phyloP scores from a whole-genome alignment of 768 basidiomycete genomes.

The Paxillus rubicundulus region DNA sequence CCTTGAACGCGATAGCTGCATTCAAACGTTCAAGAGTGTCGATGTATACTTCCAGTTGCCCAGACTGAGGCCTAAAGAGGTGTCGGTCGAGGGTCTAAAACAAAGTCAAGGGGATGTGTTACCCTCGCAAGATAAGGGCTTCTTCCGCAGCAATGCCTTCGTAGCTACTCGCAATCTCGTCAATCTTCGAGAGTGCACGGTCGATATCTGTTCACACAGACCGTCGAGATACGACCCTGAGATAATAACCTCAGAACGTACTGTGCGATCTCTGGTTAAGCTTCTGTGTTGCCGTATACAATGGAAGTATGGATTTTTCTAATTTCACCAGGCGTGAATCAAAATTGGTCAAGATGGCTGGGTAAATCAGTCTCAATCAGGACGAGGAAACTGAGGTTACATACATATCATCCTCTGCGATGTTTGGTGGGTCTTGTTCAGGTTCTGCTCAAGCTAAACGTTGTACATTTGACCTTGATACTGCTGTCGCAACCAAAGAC shows the following conservation, averaged over 20 bases:
- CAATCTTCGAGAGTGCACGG: conserved; percentile 71
- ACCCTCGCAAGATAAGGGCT: conserved; percentile 77
- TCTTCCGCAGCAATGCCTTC: conserved; percentile 78
- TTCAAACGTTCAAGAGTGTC: conserved; percentile 77
- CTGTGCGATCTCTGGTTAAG: conserved; percentile 71
- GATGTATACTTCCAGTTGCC: conserved; percentile 62
- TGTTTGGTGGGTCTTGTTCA: conserved; percentile 81
- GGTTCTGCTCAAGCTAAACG: conserved; percentile 76
- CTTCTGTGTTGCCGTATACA: conserved; percentile 77
- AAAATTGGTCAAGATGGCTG: conserved; percentile 82
- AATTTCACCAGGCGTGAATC: conserved; percentile 79
- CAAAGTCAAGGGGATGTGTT: conserved; percentile 4
- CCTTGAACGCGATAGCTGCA: conserved; percentile 75
- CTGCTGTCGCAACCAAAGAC: not conserved
- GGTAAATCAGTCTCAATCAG: conserved; percentile 26
- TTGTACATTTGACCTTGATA: not conserved
- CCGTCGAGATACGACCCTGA: not conserved
- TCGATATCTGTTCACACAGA: conserved; percentile 62
- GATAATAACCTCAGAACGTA: conserved; percentile 35
- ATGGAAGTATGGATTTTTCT: conserved; percentile 80
- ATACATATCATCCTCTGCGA: conserved; percentile 84
- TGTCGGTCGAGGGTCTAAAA: not conserved
- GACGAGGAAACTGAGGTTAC: conserved; percentile 22
- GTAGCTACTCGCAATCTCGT: conserved; percentile 72
- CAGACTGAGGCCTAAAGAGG: conserved; percentile 59